Percentiles rank a stretch among this genome's conserved stretches.
phyloP scores from a whole-genome alignment of 2,329 filamentous ascomycete species.

The Rutstroemia sp. region DNA sequence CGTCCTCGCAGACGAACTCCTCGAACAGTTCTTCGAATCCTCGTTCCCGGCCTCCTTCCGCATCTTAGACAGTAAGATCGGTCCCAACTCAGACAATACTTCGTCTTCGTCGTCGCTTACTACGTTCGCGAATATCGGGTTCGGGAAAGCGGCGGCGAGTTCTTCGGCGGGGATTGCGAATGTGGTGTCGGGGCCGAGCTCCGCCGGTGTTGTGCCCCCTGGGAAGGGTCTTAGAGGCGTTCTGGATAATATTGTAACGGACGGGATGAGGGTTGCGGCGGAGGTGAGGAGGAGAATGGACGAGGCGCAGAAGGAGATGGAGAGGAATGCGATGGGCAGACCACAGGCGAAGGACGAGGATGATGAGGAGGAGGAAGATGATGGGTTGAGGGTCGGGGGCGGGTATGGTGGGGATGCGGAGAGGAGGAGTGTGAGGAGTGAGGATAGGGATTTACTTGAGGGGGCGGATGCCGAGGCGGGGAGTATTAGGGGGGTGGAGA shows the following conservation, averaged over 20 bases:
- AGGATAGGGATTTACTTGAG: constrained; percentile 64
- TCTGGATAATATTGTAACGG: constrained; percentile 93
- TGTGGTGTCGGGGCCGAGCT: constrained; percentile 21
- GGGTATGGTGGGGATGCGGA: constrained; percentile 53
- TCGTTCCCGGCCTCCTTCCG: constrained; percentile 92
- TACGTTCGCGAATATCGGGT: constrained; percentile 71
- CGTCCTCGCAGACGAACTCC: constrained; percentile 86
- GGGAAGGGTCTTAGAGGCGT: constrained; percentile 81
- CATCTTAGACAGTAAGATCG: constrained; percentile 55
- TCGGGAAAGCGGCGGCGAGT: constrained; percentile 38
- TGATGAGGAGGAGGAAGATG: constrained; percentile 60
- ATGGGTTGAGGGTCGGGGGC: constrained; percentile 35
- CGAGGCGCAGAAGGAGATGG: constrained; percentile 85
- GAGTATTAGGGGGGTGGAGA: constrained; percentile 27
- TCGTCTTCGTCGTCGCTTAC: constrained; percentile 65
- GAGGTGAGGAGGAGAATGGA: constrained; percentile 92
- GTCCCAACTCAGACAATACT: constrained; percentile 31
- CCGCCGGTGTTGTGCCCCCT: constrained; percentile 31
- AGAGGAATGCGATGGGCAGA: constrained; percentile 67
- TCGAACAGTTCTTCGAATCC: constrained; percentile 96
- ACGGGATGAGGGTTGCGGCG: constrained; percentile 91
- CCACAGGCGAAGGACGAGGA: constrained; percentile 58
- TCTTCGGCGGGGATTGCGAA: constrained; percentile 32
- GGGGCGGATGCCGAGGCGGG: constrained; percentile 66
- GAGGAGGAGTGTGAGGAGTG: constrained; percentile 55